Evolutionary conservation across 805 yeast species (phyloP).

Genomic region (Myxozyma udenii): DNA sequence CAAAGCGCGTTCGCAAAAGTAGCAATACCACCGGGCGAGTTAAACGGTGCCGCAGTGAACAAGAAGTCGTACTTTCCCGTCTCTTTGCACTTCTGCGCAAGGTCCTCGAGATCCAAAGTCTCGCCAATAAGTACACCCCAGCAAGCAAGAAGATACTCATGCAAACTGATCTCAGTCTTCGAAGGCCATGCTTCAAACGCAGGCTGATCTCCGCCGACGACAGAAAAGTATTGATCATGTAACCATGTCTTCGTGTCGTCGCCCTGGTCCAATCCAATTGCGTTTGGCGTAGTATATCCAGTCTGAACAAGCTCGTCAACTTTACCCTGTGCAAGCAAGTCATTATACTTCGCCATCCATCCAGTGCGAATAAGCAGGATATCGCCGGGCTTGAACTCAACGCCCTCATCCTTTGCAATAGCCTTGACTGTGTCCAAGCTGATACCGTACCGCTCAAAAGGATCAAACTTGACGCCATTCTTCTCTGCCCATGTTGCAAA

Average conservation of each 20-base stretch:
- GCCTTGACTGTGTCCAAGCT: constrained; percentile 30
- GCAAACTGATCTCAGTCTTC: constrained; percentile 17
- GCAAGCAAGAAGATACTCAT: constrained; percentile 35
- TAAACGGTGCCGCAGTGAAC: constrained; percentile 38
- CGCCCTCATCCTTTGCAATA: constrained; percentile 32
- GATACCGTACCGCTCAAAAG: constrained; percentile 34
- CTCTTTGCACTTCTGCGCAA: constrained; percentile 34
- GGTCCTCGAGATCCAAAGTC: constrained; percentile 37
- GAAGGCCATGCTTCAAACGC: constrained; percentile 35
- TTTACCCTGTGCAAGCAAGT: constrained; percentile 12
- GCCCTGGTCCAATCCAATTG: constrained; percentile 34
- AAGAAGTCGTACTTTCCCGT: constrained; percentile 36
- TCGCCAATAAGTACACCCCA: constrained; percentile 43
- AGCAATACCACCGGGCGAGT: constrained; percentile 40
- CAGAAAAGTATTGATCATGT: constrained; percentile 36
- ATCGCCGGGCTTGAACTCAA: constrained; percentile 37
- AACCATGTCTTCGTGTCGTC: constrained; percentile 35
- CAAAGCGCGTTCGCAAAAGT: constrained; percentile 49
- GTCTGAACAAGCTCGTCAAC: constrained; percentile 15
- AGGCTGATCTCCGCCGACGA: constrained; percentile 37
- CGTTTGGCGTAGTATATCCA: constrained; percentile 18
- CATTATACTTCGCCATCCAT: constrained; percentile 35
- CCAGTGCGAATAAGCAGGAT: constrained; percentile 38
- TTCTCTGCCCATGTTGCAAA: constrained; percentile 36
- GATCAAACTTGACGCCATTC: constrained; percentile 33